Percentiles rank a stretch among this genome's conserved stretches.
Evolutionary conservation across 2,329 filamentous ascomycete species (phyloP).

Genomic region (Botrytis byssoidea): DNA sequence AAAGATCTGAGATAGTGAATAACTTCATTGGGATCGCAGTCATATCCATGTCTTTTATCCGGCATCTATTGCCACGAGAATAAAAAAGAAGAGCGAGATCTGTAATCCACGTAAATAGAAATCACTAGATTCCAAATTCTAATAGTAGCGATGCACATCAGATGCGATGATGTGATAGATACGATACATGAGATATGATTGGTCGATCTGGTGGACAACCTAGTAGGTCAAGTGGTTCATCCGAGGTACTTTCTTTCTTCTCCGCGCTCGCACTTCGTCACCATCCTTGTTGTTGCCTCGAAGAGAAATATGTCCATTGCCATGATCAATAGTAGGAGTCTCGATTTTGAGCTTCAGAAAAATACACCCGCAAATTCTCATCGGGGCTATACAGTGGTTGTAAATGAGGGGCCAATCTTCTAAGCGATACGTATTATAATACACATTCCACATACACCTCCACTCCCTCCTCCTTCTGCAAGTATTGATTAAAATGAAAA

Average conservation of each 20-base stretch:
- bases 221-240: neutral
- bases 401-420: neutral
- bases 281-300: neutral
- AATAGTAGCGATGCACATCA: neutral
- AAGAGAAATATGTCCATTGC: neutral
- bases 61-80: neutral
- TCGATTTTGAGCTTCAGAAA: neutral
- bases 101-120: neutral
- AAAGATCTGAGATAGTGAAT: neutral
- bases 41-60: neutral
- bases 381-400: neutral
- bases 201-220: neutral
- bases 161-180: neutral
- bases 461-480: neutral
- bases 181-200: neutral
- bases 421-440: neutral
- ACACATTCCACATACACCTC: neutral
- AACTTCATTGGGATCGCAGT: neutral
- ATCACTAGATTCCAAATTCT: neutral
- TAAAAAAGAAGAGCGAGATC: neutral
- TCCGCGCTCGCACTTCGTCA: neutral
- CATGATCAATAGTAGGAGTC: neutral
- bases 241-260: neutral
- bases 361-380: neutral
- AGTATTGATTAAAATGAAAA: neutral